These are phyloP conservation scores for Cytauxzoon felis DNA, from an alignment of 169 alveolate species.

Conservation along the genomic window DNA sequence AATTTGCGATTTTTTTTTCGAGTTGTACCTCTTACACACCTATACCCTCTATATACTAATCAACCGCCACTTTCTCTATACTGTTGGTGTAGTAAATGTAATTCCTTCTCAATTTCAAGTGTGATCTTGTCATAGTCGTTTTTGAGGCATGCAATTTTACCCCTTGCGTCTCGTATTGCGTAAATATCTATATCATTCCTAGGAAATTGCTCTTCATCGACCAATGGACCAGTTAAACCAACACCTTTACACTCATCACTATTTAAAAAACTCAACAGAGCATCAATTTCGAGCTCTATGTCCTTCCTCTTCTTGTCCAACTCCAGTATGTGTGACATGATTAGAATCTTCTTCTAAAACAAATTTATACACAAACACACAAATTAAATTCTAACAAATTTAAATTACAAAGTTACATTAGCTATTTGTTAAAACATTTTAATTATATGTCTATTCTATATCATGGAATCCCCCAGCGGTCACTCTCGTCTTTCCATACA, in stretches of 20 bases:
- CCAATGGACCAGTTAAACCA: slow-evolving; percentile 65
- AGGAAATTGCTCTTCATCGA: slow-evolving; percentile 70
- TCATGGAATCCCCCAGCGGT: too few species aligned
- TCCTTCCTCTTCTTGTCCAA: slow-evolving; percentile 56
- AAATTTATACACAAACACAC: neutral
- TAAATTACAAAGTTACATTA: slow-evolving; percentile 6
- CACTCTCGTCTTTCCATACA: too few species aligned
- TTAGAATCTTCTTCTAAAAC: neutral
- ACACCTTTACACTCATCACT: slow-evolving; percentile 67
- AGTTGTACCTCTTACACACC: neutral
- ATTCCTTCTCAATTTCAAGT: slow-evolving; percentile 18
- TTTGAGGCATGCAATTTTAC: slow-evolving; percentile 59
- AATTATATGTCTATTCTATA: too few species aligned
- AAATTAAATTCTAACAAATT: slow-evolving; percentile 1
- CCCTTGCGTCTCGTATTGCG: slow-evolving; percentile 67
- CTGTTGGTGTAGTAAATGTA: slow-evolving; percentile 30
- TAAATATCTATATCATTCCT: slow-evolving; percentile 67
- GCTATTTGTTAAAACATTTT: neutral
- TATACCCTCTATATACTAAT: neutral
- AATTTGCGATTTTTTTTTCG: neutral
- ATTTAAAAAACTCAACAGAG: slow-evolving; percentile 53
- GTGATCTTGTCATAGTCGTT: slow-evolving; percentile 54
- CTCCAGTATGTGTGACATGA: slow-evolving; percentile 20
- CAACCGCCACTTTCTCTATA: neutral
- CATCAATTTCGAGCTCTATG: slow-evolving; percentile 68